A percentile compares a stretch with the other conserved stretches of the same genome.
These are phyloP conservation scores for Metroxylon sagu DNA, from an alignment of 176 grass and related monocot genomes.

Conservation along the genomic window DNA sequence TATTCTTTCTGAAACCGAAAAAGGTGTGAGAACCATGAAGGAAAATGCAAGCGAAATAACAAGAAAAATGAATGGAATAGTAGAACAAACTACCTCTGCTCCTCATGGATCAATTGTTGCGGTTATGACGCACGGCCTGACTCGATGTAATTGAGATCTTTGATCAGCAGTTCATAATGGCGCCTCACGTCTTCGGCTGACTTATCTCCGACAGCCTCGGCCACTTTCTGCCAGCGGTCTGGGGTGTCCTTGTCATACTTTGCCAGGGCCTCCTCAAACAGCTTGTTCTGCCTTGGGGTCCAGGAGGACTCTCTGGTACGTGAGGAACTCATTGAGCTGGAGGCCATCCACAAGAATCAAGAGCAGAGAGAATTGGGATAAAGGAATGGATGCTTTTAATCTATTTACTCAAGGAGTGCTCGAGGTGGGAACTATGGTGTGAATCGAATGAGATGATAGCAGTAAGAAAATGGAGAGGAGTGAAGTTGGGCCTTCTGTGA, in stretches of 20 bases:
- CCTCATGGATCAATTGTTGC: not conserved
- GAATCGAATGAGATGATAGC: not conserved
- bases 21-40: too few species aligned
- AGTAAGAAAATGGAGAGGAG: not conserved
- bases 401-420: too few species aligned
- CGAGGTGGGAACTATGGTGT: too few species aligned
- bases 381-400: too few species aligned
- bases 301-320: not conserved
- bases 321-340: not conserved
- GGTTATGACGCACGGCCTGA: not conserved
- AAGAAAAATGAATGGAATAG: too few species aligned
- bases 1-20: too few species aligned
- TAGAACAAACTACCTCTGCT: too few species aligned
- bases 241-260: not conserved
- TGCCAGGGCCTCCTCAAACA: constrained; percentile 4
- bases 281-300: constrained; percentile 4
- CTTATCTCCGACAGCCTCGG: constrained; percentile 2
- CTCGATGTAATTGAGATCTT: not conserved
- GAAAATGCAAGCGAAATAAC: too few species aligned
- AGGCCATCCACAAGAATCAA: not conserved
- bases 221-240: constrained; percentile 13
- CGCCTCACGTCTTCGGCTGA: constrained; percentile 6
- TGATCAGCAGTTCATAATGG: constrained; percentile 4
- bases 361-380: too few species aligned
- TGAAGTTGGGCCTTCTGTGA: too few species aligned